Conservation (phyloP, 495 filamentous ascomycete species). For the Bombardia bombarda region DNA sequence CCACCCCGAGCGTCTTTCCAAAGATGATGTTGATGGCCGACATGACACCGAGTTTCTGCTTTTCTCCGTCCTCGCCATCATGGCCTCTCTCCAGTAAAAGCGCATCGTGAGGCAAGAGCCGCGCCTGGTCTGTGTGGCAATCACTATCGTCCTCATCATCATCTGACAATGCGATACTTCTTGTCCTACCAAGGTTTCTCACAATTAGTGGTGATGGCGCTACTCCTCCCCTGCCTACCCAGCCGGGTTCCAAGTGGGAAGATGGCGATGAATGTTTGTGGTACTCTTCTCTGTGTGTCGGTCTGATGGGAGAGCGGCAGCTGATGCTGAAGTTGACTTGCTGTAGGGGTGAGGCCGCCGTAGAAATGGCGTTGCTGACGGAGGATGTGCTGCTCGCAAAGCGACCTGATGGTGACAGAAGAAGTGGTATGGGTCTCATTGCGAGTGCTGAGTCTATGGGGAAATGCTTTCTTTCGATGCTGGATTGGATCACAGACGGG, state of each 20-base stretch:
- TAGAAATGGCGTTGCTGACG: slow-evolving; percentile 20
- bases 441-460: too few relatives aligned
- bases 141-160: not conserved
- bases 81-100: not conserved
- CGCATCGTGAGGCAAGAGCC: not conserved
- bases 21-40: slow-evolving; percentile 27
- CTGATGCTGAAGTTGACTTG: slow-evolving; percentile 15
- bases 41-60: slow-evolving; percentile 22
- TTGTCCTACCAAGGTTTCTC: not conserved
- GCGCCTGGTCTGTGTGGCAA: not conserved
- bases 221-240: too few relatives aligned
- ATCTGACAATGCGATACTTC: not conserved
- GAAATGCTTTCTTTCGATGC: too few relatives aligned
- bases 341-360: slow-evolving; percentile 19
- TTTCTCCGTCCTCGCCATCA: not conserved
- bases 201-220: not conserved
- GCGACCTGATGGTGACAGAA: not conserved
- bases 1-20: slow-evolving; percentile 27
- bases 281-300: too few relatives aligned
- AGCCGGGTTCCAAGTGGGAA: too few relatives aligned
- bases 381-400: slow-evolving; percentile 4
- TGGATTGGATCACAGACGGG: too few relatives aligned
- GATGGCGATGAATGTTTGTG: too few relatives aligned
- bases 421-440: too few relatives aligned
- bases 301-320: slow-evolving; percentile 20